Evolutionary conservation across 2,329 filamentous ascomycete genomes (phyloP).

Genomic region (Penicillium sp.): DNA sequence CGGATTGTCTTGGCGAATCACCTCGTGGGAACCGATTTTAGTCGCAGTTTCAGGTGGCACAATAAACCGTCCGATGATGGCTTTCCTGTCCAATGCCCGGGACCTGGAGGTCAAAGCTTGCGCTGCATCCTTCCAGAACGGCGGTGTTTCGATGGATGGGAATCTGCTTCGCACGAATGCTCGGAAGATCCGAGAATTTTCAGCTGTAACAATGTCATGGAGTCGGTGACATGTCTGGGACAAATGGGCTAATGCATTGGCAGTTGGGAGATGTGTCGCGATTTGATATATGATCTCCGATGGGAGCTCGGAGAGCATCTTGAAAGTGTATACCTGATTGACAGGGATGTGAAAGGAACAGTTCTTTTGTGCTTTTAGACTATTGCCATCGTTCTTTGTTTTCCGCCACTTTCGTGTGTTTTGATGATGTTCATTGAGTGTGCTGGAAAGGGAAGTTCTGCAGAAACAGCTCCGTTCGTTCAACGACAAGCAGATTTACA

Average conservation of each 20-base stretch:
- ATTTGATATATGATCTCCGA: slow-evolving; percentile 46
- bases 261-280: slow-evolving; percentile 45
- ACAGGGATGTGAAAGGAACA: background rate
- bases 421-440: background rate
- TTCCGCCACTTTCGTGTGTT: background rate
- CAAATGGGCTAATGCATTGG: slow-evolving; percentile 45
- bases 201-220: slow-evolving; percentile 45
- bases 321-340: background rate
- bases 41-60: slow-evolving; percentile 45
- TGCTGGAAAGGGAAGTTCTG: background rate
- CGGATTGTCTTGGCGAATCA: slow-evolving; percentile 48
- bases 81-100: slow-evolving; percentile 56
- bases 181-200: slow-evolving; percentile 49
- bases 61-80: slow-evolving; percentile 55
- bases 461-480: background rate
- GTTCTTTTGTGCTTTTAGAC: background rate
- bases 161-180: slow-evolving; percentile 51
- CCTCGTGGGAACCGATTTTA: slow-evolving; percentile 32
- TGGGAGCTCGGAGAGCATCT: slow-evolving; percentile 39
- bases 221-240: slow-evolving; percentile 48
- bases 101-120: slow-evolving; percentile 56
- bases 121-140: slow-evolving; percentile 51
- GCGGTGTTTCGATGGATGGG: slow-evolving; percentile 43
- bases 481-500: background rate
- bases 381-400: background rate